These are phyloP conservation scores for Logfia minima DNA, from an alignment of 129 eudicot genomes.

Conservation along the genomic window DNA sequence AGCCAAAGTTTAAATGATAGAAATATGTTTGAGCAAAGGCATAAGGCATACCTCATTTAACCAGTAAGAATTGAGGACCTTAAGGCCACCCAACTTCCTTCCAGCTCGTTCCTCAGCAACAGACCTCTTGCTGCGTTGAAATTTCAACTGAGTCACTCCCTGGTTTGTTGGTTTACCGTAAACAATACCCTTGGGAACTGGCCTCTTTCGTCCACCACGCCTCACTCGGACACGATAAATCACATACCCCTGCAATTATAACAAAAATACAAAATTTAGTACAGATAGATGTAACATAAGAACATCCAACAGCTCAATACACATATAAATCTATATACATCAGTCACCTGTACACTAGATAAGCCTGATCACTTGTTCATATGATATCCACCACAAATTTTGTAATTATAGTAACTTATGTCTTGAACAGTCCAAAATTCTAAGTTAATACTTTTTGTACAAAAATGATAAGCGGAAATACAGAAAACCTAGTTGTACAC, in stretches of 20 bases:
- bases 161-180: constrained; percentile 76
- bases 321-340: neutral
- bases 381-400: neutral
- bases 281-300: neutral
- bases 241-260: constrained; percentile 49
- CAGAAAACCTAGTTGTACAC: neutral
- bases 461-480: neutral
- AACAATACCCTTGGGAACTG: constrained; percentile 81
- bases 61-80: constrained; percentile 72
- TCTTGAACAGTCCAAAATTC: neutral
- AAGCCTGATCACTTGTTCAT: neutral
- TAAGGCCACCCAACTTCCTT: constrained; percentile 70
- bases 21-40: neutral
- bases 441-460: no score
- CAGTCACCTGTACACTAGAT: neutral
- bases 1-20: neutral
- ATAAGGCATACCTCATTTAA: constrained; percentile 53
- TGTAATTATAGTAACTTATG: neutral
- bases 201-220: constrained; percentile 86
- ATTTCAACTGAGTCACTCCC: constrained; percentile 68
- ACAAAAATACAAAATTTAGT: neutral
- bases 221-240: constrained; percentile 75
- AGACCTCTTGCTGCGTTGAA: constrained; percentile 70
- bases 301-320: neutral
- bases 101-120: constrained; percentile 88